A percentile compares a stretch with the other conserved stretches of the same genome.
Evolutionary conservation across 768 basidiomycete genomes (phyloP).

Genomic region (Cystobasidium ongulense): DNA sequence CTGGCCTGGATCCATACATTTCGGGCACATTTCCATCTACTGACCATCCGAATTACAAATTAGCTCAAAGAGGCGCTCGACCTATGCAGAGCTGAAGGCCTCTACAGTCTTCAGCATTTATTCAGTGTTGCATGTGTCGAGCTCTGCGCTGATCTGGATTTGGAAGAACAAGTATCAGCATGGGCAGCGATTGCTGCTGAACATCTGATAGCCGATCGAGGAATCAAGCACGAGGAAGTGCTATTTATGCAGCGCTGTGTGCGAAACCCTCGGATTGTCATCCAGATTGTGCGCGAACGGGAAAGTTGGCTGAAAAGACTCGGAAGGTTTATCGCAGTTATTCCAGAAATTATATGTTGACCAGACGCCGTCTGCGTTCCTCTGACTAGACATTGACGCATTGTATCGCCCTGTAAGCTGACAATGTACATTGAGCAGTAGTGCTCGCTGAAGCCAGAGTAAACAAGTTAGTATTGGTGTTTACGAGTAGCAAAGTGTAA

Average conservation of each 20-base stretch:
- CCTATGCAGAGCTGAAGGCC: background rate
- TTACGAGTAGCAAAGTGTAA: no score
- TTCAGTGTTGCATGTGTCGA: background rate
- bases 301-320: background rate
- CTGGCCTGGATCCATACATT: no score
- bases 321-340: no score
- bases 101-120: background rate
- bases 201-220: background rate
- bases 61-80: background rate
- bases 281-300: slow-evolving; percentile 45
- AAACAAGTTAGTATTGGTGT: no score
- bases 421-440: no score
- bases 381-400: no score
- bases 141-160: background rate
- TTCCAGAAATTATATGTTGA: no score
- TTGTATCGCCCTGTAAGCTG: no score
- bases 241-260: background rate
- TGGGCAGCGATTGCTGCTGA: background rate
- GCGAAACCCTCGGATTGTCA: slow-evolving; percentile 48
- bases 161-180: background rate
- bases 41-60: no score
- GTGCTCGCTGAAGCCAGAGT: no score
- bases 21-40: no score
- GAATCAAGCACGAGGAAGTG: background rate
- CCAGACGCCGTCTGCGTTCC: no score